Evolutionary conservation across 768 basidiomycete species (phyloP).

Genomic region (Neoboletus magnificus): DNA sequence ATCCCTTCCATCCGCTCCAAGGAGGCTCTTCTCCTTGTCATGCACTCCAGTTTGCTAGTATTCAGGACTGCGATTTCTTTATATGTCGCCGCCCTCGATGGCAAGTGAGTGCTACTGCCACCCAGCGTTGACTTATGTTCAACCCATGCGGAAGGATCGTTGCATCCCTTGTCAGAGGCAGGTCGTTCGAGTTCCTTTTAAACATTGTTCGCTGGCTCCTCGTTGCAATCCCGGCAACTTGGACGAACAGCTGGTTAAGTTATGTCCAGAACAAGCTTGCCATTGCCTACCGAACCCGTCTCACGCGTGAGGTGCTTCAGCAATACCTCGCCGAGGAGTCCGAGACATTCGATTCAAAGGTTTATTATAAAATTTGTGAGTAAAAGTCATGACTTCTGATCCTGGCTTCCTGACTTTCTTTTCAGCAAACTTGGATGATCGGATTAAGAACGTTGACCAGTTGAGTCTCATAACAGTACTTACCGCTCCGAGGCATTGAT

Average conservation of each 20-base stretch:
- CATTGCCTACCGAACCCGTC: constrained; percentile 80
- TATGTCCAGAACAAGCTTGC: constrained; percentile 93
- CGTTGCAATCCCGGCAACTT: constrained; percentile 90
- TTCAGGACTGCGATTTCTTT: constrained; percentile 89
- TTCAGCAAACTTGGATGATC: constrained; percentile 87
- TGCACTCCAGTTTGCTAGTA: constrained; percentile 87
- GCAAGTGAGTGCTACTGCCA: constrained; percentile 53
- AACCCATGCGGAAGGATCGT: constrained; percentile 66
- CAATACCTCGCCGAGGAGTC: constrained; percentile 78
- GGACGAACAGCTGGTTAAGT: constrained; percentile 89
- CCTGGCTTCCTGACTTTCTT: constrained; percentile 1
- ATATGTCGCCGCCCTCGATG: constrained; percentile 92
- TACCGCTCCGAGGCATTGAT: constrained; percentile 9
- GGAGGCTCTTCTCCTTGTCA: constrained; percentile 80
- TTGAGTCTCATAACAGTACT: constrained; percentile 31
- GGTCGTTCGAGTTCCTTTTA: constrained; percentile 69
- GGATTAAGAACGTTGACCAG: constrained; percentile 96
- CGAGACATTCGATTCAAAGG: constrained; percentile 67
- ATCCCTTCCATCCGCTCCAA: constrained; percentile 83
- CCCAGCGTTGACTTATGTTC: background rate
- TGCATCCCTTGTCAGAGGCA: constrained; percentile 87
- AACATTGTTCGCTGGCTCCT: constrained; percentile 90
- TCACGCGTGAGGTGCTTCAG: constrained; percentile 79
- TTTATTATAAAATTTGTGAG: constrained; percentile 91
- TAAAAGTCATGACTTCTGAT: constrained; percentile 2